Conservation (phyloP, 352 stramenopile species). For the Pythium pectinolyticum region DNA sequence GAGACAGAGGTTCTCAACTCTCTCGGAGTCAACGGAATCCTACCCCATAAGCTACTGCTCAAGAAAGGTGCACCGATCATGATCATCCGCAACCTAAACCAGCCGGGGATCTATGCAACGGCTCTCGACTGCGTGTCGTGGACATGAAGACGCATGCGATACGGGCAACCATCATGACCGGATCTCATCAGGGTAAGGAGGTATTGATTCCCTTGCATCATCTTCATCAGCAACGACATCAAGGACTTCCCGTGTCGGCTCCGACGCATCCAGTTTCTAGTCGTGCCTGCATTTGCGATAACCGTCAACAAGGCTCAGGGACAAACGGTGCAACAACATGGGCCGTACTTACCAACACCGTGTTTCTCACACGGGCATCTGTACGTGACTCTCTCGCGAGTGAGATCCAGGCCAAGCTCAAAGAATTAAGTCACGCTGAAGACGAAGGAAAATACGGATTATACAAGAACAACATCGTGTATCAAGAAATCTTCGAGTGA, state of each 20-base stretch:
- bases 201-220: slow-evolving; percentile 27
- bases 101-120: slow-evolving; percentile 27
- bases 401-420: slow-evolving; percentile 16
- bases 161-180: slow-evolving; percentile 34
- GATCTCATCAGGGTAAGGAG: slow-evolving; percentile 11
- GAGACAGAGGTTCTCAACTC: slow-evolving; percentile 21
- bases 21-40: slow-evolving; percentile 30
- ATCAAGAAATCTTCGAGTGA: no score
- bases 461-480: slow-evolving; percentile 30
- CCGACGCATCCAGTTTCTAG: slow-evolving; percentile 17
- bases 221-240: slow-evolving; percentile 21
- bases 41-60: slow-evolving; percentile 29
- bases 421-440: slow-evolving; percentile 2
- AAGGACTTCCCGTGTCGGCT: slow-evolving; percentile 27
- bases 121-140: slow-evolving; percentile 24
- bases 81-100: slow-evolving; percentile 38
- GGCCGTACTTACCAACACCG: slow-evolving; percentile 14
- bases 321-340: slow-evolving; percentile 19
- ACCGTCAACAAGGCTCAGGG: slow-evolving; percentile 30
- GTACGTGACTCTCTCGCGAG: slow-evolving; percentile 26
- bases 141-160: slow-evolving; percentile 29
- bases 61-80: slow-evolving; percentile 30
- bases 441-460: slow-evolving; percentile 5
- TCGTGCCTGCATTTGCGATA: slow-evolving; percentile 22
- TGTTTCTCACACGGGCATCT: slow-evolving; percentile 28